Conservation (phyloP, 2,329 filamentous ascomycete species). For the Pleoardoris graminearum region DNA sequence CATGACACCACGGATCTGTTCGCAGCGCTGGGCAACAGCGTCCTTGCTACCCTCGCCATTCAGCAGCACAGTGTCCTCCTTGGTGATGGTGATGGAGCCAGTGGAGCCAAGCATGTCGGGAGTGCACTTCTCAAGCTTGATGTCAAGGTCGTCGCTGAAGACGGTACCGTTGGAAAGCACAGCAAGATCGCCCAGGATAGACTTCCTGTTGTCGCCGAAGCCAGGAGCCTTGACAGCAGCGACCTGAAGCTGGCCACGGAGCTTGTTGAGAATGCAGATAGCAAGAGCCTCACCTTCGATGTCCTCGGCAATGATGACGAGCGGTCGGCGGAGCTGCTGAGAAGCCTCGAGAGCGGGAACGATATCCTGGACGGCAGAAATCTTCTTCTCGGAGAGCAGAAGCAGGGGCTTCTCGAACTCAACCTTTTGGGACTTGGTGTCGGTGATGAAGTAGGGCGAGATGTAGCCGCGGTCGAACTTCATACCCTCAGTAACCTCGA, state of each 20-base stretch:
- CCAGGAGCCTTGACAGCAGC: slow-evolving; percentile 98
- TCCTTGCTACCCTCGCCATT: slow-evolving; percentile 98
- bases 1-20: slow-evolving; percentile 98
- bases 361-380: slow-evolving; percentile 98
- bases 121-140: slow-evolving; percentile 98
- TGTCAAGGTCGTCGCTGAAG: slow-evolving; percentile 96
- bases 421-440: slow-evolving; percentile 97
- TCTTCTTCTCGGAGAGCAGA: slow-evolving; percentile 99
- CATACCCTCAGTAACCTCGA: slow-evolving; percentile 99
- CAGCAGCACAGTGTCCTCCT: slow-evolving; percentile 98
- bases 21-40: slow-evolving; percentile 87
- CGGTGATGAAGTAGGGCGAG: slow-evolving; percentile 99
- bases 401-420: slow-evolving; percentile 99
- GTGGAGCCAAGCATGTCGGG: slow-evolving; percentile 95
- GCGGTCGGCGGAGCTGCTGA: slow-evolving; percentile 89
- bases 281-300: slow-evolving; percentile 98
- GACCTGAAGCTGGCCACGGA: slow-evolving; percentile 98
- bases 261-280: slow-evolving; percentile 99
- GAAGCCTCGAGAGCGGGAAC: slow-evolving; percentile 97
- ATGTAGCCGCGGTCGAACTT: slow-evolving; percentile 99
- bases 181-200: slow-evolving; percentile 94
- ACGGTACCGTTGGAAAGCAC: slow-evolving; percentile 96
- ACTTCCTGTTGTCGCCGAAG: slow-evolving; percentile 99
- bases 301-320: slow-evolving; percentile 98
- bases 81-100: slow-evolving; percentile 98